These are phyloP conservation scores for Daldinia childiae DNA, from an alignment of 495 filamentous ascomycete genomes.

Conservation along the genomic window DNA sequence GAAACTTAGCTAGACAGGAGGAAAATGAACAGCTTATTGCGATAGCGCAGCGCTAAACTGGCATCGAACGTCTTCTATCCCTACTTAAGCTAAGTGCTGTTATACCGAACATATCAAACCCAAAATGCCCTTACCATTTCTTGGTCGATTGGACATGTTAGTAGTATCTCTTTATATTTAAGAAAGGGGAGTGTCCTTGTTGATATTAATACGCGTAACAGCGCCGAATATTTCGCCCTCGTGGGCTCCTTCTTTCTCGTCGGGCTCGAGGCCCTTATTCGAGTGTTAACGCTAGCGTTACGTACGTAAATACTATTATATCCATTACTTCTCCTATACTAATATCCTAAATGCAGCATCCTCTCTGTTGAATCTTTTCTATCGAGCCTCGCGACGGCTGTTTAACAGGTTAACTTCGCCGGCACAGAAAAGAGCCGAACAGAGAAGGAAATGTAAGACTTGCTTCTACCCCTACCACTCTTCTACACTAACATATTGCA, in stretches of 20 bases:
- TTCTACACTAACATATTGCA: slow-evolving; percentile 28
- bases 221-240: slow-evolving; percentile 86
- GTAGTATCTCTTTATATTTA: slow-evolving; percentile 35
- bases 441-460: slow-evolving; percentile 62
- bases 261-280: slow-evolving; percentile 78
- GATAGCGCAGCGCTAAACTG: slow-evolving; percentile 36
- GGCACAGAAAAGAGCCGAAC: slow-evolving; percentile 69
- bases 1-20: slow-evolving; percentile 9
- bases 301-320: slow-evolving; percentile 64
- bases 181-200: background rate
- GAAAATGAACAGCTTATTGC: slow-evolving; percentile 36
- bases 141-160: slow-evolving; percentile 81
- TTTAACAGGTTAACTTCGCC: slow-evolving; percentile 83
- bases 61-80: slow-evolving; percentile 25
- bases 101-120: slow-evolving; percentile 32
- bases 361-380: slow-evolving; percentile 82
- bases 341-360: slow-evolving; percentile 63
- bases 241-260: slow-evolving; percentile 83
- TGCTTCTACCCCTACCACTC: background rate
- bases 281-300: slow-evolving; percentile 88
- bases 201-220: slow-evolving; percentile 44
- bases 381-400: slow-evolving; percentile 78
- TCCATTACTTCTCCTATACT: slow-evolving; percentile 5
- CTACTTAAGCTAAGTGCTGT: slow-evolving; percentile 21
- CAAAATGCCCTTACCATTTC: slow-evolving; percentile 82